A percentile compares a stretch with the other conserved stretches of the same genome.
Conservation (phyloP, 148 eudicot species). For the Selenicereus undatus region DNA sequence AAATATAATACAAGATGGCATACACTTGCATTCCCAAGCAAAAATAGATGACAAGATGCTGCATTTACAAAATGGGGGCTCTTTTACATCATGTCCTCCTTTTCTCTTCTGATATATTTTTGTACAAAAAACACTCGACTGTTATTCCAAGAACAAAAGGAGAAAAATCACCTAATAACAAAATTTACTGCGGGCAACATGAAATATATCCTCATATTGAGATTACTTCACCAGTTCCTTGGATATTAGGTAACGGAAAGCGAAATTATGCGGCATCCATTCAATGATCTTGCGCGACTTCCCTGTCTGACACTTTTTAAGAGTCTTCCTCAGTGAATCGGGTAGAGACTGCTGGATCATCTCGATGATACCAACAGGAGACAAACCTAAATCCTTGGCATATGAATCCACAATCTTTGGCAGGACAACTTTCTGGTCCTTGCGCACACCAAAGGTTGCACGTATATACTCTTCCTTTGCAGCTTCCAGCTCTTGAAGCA, state of each 20-base stretch:
- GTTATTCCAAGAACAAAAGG: slow-evolving; percentile 14
- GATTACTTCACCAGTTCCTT: slow-evolving; percentile 61
- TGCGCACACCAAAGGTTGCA: slow-evolving; percentile 90
- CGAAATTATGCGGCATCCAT: slow-evolving; percentile 75
- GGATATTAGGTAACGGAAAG: slow-evolving; percentile 75
- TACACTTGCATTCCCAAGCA: slow-evolving; percentile 6
- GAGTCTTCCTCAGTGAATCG: slow-evolving; percentile 55
- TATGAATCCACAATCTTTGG: slow-evolving; percentile 78
- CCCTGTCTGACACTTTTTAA: slow-evolving; percentile 56
- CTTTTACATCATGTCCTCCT: slow-evolving; percentile 20
- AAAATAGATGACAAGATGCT: slow-evolving; percentile 6
- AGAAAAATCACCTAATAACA: slow-evolving; percentile 4
- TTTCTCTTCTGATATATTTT: slow-evolving; percentile 14
- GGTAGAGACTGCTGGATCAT: slow-evolving; percentile 80
- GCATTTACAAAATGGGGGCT: slow-evolving; percentile 26
- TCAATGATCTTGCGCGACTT: slow-evolving; percentile 65
- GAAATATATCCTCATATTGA: background rate
- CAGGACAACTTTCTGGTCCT: slow-evolving; percentile 62
- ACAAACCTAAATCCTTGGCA: slow-evolving; percentile 70
- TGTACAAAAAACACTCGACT: slow-evolving; percentile 18
- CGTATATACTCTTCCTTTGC: slow-evolving; percentile 94
- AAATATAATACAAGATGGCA: slow-evolving; percentile 9
- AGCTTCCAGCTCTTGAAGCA: slow-evolving; percentile 69
- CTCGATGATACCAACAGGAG: slow-evolving; percentile 53
- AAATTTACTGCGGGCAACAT: slow-evolving; percentile 12